Evolutionary conservation across 139 green algal species (phyloP).

Genomic region (Chlamydomonas sphaeroides): DNA sequence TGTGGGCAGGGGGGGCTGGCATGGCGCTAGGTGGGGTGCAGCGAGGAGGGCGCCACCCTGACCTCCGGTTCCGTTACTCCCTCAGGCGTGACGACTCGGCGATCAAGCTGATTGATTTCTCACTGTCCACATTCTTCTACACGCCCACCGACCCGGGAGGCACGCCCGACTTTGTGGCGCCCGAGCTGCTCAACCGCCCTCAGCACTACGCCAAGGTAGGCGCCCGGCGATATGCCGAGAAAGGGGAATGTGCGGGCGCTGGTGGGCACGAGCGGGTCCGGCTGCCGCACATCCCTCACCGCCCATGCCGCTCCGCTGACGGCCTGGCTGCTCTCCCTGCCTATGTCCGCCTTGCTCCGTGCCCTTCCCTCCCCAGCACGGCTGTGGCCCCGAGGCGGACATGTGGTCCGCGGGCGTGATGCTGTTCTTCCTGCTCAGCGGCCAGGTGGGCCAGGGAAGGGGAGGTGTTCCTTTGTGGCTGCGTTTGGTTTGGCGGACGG

Average conservation of each 20-base stretch:
- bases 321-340: too few species aligned
- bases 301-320: too few species aligned
- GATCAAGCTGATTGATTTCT: slow-evolving; percentile 60
- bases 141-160: slow-evolving; percentile 46
- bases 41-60: too few species aligned
- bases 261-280: too few species aligned
- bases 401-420: slow-evolving; percentile 55
- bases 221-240: too few species aligned
- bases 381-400: slow-evolving; percentile 43
- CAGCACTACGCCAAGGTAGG: slow-evolving; percentile 39
- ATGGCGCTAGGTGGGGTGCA: too few species aligned
- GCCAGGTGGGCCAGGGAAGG: slow-evolving; percentile 24
- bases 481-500: too few species aligned
- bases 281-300: too few species aligned
- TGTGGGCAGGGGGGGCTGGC: too few species aligned
- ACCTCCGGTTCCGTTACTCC: background rate
- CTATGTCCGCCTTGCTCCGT: too few species aligned
- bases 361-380: slow-evolving; percentile 1
- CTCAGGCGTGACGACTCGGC: slow-evolving; percentile 42
- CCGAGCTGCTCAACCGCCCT: slow-evolving; percentile 46
- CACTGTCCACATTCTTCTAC: slow-evolving; percentile 51
- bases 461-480: too few species aligned
- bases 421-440: slow-evolving; percentile 59
- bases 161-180: slow-evolving; percentile 58
- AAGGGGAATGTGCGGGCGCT: too few species aligned